Evolutionary conservation across 2,329 filamentous ascomycete genomes (phyloP).

Genomic region (Hirsutella thompsonii): DNA sequence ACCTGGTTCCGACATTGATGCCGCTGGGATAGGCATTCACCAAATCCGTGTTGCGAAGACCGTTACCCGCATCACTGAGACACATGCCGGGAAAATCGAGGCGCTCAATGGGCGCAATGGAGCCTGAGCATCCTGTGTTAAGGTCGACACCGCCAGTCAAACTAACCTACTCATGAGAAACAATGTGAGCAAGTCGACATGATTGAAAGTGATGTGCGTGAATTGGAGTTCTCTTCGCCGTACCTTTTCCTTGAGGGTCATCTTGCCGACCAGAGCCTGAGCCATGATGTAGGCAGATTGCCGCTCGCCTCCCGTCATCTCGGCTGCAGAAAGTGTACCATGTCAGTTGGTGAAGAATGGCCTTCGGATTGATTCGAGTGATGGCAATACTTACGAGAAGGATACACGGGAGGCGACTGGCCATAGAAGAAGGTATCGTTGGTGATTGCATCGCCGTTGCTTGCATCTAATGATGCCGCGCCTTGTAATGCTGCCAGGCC

Average conservation of each 20-base stretch:
- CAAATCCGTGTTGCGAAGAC: constrained; percentile 27
- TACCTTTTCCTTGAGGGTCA: constrained; percentile 66
- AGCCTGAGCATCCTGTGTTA: constrained; percentile 34
- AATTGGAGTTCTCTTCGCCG: not conserved
- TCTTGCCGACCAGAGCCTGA: constrained; percentile 51
- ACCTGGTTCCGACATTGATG: constrained; percentile 26
- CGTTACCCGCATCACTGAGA: constrained; percentile 30
- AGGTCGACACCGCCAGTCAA: constrained; percentile 57
- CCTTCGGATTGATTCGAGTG: no score
- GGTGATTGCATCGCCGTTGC: constrained; percentile 16
- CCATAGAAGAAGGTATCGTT: constrained; percentile 34
- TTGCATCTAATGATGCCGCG: not conserved
- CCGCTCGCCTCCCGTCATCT: constrained; percentile 52
- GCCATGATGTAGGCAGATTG: constrained; percentile 54
- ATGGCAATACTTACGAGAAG: constrained; percentile 30
- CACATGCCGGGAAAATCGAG: constrained; percentile 31
- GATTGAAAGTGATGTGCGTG: not conserved
- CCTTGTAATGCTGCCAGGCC: constrained; percentile 1
- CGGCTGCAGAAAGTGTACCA: constrained; percentile 17
- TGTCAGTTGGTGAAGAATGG: no score
- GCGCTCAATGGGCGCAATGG: constrained; percentile 22
- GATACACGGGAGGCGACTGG: constrained; percentile 35
- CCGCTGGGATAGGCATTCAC: constrained; percentile 28
- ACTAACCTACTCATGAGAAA: constrained; percentile 37
- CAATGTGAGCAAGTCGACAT: not conserved